Percentiles rank a stretch among this genome's conserved stretches.
These are phyloP conservation scores for Tympanopsis confertula DNA, from an alignment of 2,329 filamentous ascomycete species.

Conservation along the genomic window DNA sequence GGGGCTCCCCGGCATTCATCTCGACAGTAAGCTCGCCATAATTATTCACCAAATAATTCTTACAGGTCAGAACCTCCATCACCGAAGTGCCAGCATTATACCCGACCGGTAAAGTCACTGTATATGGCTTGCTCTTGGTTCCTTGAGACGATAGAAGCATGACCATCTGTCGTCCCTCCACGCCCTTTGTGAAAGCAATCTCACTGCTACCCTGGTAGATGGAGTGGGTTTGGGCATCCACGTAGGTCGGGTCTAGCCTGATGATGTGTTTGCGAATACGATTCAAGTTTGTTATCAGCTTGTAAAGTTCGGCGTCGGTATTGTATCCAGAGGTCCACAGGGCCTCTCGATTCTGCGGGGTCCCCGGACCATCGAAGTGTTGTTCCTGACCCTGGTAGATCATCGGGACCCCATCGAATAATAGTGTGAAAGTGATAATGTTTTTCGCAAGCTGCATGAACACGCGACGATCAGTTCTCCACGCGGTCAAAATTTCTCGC, in stretches of 20 bases:
- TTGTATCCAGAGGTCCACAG: conserved; percentile 41
- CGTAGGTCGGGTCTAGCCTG: conserved; percentile 20
- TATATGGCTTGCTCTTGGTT: conserved; percentile 10
- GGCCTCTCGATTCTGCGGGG: conserved; percentile 40
- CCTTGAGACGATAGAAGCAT: conserved; percentile 11
- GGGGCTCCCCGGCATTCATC: conserved; percentile 10
- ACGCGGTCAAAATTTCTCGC: conserved; percentile 1
- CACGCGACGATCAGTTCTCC: no score
- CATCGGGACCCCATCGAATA: conserved; percentile 49
- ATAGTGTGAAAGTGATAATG: conserved; percentile 46
- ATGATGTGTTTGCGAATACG: conserved; percentile 33
- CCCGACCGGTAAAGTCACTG: conserved; percentile 9
- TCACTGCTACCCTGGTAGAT: conserved; percentile 24
- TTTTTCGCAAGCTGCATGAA: conserved; percentile 41
- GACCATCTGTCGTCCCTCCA: conserved; percentile 19
- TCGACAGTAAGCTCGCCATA: conserved; percentile 8
- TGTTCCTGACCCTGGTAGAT: conserved; percentile 59
- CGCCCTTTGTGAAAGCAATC: conserved; percentile 34
- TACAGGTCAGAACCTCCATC: conserved; percentile 24
- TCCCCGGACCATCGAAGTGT: conserved; percentile 35
- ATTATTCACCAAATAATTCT: conserved; percentile 7
- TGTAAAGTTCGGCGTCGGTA: conserved; percentile 32
- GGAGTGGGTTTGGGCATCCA: conserved; percentile 22
- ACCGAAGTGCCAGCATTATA: conserved; percentile 14
- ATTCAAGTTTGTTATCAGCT: conserved; percentile 33